Conservation (phyloP, 2,329 filamentous ascomycete genomes). For the Hymenoscyphus occultus region DNA sequence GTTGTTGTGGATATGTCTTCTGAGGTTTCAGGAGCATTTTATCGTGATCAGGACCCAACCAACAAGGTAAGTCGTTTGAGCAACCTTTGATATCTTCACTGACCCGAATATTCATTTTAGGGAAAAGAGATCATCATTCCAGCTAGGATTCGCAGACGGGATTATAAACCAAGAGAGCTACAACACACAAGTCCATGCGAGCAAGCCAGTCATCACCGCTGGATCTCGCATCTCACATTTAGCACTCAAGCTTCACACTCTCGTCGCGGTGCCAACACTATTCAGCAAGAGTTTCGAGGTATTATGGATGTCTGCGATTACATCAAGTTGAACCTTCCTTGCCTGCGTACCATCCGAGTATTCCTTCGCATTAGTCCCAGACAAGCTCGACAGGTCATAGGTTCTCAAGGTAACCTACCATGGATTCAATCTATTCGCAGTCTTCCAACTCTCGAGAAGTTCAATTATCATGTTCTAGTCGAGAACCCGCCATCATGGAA, state of each 20-base stretch:
- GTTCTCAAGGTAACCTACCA: background rate
- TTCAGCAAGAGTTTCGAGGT: background rate
- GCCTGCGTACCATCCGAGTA: background rate
- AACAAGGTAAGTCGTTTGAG: background rate
- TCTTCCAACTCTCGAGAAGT: background rate
- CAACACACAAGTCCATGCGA: background rate
- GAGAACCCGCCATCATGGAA: background rate
- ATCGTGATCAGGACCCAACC: background rate
- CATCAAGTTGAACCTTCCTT: background rate
- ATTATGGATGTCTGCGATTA: background rate
- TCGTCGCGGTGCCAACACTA: too few relatives aligned
- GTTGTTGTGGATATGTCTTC: constrained; percentile 2
- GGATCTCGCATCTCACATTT: background rate
- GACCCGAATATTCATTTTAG: background rate
- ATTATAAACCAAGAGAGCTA: background rate
- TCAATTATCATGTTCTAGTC: background rate
- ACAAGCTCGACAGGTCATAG: background rate
- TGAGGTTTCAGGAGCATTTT: background rate
- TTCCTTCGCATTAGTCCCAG: background rate
- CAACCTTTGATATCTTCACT: background rate
- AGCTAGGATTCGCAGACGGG: background rate
- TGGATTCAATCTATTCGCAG: background rate
- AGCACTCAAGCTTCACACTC: background rate
- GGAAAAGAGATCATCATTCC: background rate
- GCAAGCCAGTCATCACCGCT: background rate